These are phyloP conservation scores for Epichloe uncinata DNA, from an alignment of 2,329 filamentous ascomycete genomes.

Conservation along the genomic window DNA sequence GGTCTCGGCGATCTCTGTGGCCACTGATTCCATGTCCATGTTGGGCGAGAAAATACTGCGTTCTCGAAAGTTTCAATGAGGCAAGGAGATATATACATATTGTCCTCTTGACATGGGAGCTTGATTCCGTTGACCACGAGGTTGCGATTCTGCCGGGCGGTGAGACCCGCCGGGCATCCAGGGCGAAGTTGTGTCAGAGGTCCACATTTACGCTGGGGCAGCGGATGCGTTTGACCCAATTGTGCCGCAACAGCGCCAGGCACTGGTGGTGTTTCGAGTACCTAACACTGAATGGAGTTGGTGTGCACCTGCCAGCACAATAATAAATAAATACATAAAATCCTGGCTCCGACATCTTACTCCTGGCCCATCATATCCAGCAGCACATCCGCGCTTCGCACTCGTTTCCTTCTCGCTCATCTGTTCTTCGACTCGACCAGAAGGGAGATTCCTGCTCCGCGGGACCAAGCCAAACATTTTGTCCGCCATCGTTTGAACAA, in stretches of 20 bases:
- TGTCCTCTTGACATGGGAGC: neutral
- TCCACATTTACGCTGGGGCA: slow-evolving; percentile 4
- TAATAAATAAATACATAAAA: slow-evolving; percentile 5
- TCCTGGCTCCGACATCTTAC: slow-evolving; percentile 18
- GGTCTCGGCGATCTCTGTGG: slow-evolving; percentile 60
- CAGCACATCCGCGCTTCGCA: slow-evolving; percentile 5
- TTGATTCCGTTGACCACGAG: neutral
- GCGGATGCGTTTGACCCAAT: neutral
- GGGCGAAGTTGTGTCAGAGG: neutral
- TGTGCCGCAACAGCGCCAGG: too few relatives aligned
- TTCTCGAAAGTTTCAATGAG: neutral
- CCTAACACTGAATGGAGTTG: too few relatives aligned
- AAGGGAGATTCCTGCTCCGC: slow-evolving; percentile 8
- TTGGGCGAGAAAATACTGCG: slow-evolving; percentile 1
- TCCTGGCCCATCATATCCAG: slow-evolving; percentile 5
- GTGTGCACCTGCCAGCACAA: neutral
- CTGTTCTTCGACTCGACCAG: slow-evolving; percentile 5
- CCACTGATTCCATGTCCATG: slow-evolving; percentile 46
- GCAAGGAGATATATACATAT: too few relatives aligned
- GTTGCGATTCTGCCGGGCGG: slow-evolving; percentile 17
- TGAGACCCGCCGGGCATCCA: slow-evolving; percentile 5
- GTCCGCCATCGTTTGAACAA: slow-evolving; percentile 11
- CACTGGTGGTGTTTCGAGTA: neutral
- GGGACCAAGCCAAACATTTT: slow-evolving; percentile 13
- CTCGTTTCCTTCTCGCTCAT: slow-evolving; percentile 7